Conservation (phyloP, 495 filamentous ascomycete species). For the Cudoniella acicularis region DNA sequence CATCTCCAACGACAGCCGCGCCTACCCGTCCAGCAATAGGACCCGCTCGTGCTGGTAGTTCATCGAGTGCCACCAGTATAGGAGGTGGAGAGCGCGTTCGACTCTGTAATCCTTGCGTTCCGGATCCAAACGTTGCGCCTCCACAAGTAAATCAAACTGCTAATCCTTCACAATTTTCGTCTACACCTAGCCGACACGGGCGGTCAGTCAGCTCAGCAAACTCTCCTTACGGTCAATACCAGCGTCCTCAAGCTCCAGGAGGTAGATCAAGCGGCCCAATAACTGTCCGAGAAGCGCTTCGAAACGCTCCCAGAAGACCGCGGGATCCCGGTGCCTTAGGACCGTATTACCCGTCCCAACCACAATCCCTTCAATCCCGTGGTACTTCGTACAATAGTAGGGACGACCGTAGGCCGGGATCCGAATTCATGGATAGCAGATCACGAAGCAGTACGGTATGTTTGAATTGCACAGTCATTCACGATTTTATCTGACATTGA, state of each 20-base stretch:
- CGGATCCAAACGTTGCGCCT: constrained; percentile 80
- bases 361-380: not conserved
- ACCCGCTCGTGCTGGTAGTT: constrained; percentile 27
- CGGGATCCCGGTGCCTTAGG: constrained; percentile 7
- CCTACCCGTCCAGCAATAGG: constrained; percentile 3
- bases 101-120: constrained; percentile 92
- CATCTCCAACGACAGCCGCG: constrained; percentile 8
- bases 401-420: not conserved
- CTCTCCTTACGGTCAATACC: constrained; percentile 12
- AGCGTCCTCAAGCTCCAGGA: constrained; percentile 20
- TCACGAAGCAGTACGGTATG: constrained; percentile 23
- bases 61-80: constrained; percentile 31
- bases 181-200: constrained; percentile 16
- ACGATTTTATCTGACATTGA: no score
- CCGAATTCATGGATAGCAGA: constrained; percentile 2
- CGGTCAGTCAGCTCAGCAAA: constrained; percentile 11
- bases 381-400: not conserved
- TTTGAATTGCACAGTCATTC: no score
- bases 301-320: not conserved
- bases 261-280: constrained; percentile 22
- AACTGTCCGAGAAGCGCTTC: not conserved
- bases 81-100: constrained; percentile 79
- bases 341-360: not conserved
- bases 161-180: not conserved
- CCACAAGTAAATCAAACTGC: constrained; percentile 21